A percentile compares a stretch with the other conserved stretches of the same genome.
phyloP scores from a whole-genome alignment of 768 basidiomycete species.

The Sarcomyxa edulis region DNA sequence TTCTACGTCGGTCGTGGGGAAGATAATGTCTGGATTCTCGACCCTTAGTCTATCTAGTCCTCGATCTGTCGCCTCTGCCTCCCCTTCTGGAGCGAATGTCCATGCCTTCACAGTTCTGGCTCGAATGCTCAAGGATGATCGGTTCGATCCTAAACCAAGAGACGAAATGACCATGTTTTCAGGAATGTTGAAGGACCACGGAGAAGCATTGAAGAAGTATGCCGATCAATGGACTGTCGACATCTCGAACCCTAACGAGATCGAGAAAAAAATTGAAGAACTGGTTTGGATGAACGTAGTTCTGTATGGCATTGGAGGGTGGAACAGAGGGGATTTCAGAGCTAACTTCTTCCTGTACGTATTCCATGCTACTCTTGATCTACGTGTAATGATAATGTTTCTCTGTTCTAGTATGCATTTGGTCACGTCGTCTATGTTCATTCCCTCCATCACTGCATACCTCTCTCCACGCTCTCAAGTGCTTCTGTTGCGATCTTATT shows the following conservation, averaged over 20 bases:
- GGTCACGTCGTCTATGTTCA: constrained; percentile 61
- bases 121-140: constrained; percentile 46
- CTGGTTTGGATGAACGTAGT: constrained; percentile 49
- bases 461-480: constrained; percentile 38
- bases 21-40: not conserved
- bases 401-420: constrained; percentile 50
- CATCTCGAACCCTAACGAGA: constrained; percentile 23
- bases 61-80: not conserved
- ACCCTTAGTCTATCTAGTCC: not conserved
- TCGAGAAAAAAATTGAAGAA: constrained; percentile 59
- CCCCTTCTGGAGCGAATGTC: constrained; percentile 10
- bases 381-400: not conserved
- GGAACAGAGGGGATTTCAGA: constrained; percentile 37
- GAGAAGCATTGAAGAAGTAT: constrained; percentile 34
- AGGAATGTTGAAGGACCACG: constrained; percentile 28
- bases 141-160: constrained; percentile 19
- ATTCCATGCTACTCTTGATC: not conserved
- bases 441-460: constrained; percentile 40
- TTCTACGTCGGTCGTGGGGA: not conserved
- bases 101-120: constrained; percentile 52
- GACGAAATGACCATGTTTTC: constrained; percentile 21
- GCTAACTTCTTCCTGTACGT: constrained; percentile 61
- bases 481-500: constrained; percentile 54
- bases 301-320: constrained; percentile 55
- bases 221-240: constrained; percentile 40